A percentile compares a stretch with the other conserved stretches of the same genome.
Conservation (phyloP, 345 rosid genomes). For the Lepidium africanum region DNA sequence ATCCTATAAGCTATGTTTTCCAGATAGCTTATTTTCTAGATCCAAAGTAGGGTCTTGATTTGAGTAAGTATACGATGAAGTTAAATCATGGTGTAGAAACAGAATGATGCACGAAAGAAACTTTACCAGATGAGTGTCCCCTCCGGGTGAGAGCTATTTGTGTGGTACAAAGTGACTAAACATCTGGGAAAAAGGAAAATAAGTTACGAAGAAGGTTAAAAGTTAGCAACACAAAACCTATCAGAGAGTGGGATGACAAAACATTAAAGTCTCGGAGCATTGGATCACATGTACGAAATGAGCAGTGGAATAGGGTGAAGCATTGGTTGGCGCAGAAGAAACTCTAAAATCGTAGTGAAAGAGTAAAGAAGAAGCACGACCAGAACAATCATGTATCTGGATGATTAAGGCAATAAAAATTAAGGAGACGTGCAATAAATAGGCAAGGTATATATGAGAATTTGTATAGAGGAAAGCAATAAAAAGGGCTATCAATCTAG, state of each 20-base stretch:
- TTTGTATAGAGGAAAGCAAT: too few species aligned
- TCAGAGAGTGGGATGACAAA: background rate
- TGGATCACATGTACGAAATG: constrained; percentile 37
- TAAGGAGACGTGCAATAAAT: background rate
- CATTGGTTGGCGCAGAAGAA: constrained; percentile 40
- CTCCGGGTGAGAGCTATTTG: constrained; percentile 37
- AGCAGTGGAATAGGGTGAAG: constrained; percentile 26
- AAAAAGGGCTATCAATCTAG: too few species aligned
- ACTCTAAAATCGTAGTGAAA: constrained; percentile 39
- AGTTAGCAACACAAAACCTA: background rate
- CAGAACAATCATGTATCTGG: constrained; percentile 54
- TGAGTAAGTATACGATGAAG: constrained; percentile 27
- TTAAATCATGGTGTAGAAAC: constrained; percentile 36
- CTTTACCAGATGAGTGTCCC: constrained; percentile 41
- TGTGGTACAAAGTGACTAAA: constrained; percentile 32
- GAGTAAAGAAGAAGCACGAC: constrained; percentile 46
- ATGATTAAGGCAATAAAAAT: background rate
- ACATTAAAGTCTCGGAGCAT: constrained; percentile 72
- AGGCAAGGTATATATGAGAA: background rate
- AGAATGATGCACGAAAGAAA: constrained; percentile 50
- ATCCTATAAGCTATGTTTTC: constrained; percentile 50
- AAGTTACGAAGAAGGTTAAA: background rate
- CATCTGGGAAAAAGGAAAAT: constrained; percentile 33
- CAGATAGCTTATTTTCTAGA: constrained; percentile 34
- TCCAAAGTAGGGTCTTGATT: constrained; percentile 30